These are phyloP conservation scores for Leptographium galeiforme DNA, from an alignment of 2,329 filamentous ascomycete genomes.

Conservation along the genomic window DNA sequence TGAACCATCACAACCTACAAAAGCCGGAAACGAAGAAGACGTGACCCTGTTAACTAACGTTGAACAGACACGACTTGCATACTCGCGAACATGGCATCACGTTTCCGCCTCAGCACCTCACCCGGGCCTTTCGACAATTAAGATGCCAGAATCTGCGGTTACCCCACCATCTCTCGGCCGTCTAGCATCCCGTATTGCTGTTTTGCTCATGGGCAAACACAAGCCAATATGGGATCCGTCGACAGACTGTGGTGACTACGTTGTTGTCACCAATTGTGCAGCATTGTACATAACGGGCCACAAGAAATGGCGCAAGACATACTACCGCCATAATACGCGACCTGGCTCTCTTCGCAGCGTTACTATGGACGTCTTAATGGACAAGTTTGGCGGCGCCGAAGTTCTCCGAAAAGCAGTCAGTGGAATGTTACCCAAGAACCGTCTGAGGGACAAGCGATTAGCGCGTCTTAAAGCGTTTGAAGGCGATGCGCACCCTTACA, in stretches of 20 bases:
- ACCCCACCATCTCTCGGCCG: slow-evolving; percentile 75
- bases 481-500: slow-evolving; percentile 82
- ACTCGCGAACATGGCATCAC: slow-evolving; percentile 90
- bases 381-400: slow-evolving; percentile 86
- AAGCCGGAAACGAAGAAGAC: neutral
- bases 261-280: slow-evolving; percentile 82
- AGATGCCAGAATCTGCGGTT: slow-evolving; percentile 35
- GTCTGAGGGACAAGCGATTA: slow-evolving; percentile 75
- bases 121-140: slow-evolving; percentile 38
- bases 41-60: neutral
- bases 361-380: slow-evolving; percentile 90
- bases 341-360: slow-evolving; percentile 78
- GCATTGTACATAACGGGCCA: slow-evolving; percentile 79
- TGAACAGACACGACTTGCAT: slow-evolving; percentile 78
- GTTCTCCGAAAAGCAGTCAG: slow-evolving; percentile 82
- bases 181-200: slow-evolving; percentile 74
- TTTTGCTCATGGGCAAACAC: slow-evolving; percentile 93
- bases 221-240: slow-evolving; percentile 97
- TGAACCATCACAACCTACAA: neutral
- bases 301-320: slow-evolving; percentile 87
- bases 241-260: slow-evolving; percentile 97
- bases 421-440: slow-evolving; percentile 97
- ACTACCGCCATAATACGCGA: slow-evolving; percentile 87
- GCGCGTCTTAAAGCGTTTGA: slow-evolving; percentile 91
- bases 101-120: slow-evolving; percentile 58